These are phyloP conservation scores for Annulohypoxylon truncatum DNA, from an alignment of 2,329 filamentous ascomycete species.

Conservation along the genomic window DNA sequence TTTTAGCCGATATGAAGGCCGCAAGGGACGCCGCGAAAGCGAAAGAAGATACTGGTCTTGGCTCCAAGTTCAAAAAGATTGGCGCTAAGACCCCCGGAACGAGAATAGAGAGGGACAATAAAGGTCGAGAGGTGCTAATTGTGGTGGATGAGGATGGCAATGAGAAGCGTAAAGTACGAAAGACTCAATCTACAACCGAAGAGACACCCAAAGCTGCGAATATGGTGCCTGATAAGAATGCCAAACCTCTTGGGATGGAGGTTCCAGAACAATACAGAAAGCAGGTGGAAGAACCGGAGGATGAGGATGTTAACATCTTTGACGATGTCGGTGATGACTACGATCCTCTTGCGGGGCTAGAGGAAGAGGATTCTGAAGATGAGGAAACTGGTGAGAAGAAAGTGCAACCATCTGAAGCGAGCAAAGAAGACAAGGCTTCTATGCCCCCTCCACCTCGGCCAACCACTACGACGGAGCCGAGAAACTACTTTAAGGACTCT, in stretches of 20 bases:
- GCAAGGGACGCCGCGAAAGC: slow-evolving; percentile 69
- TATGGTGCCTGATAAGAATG: slow-evolving; percentile 65
- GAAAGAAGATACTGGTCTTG: slow-evolving; percentile 62
- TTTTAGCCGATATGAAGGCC: slow-evolving; percentile 74
- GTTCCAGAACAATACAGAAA: slow-evolving; percentile 70
- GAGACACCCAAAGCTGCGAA: slow-evolving; percentile 55
- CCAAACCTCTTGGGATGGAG: slow-evolving; percentile 72
- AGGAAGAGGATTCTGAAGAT: slow-evolving; percentile 54
- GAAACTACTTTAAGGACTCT: slow-evolving; percentile 73
- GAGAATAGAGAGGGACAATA: slow-evolving; percentile 70
- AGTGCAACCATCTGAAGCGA: slow-evolving; percentile 32
- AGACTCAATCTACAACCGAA: slow-evolving; percentile 55
- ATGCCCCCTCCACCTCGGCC: slow-evolving; percentile 63
- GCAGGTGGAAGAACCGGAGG: slow-evolving; percentile 60
- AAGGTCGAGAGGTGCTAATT: slow-evolving; percentile 72
- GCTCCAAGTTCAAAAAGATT: slow-evolving; percentile 73
- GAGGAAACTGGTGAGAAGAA: slow-evolving; percentile 43
- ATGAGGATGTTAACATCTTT: slow-evolving; percentile 73
- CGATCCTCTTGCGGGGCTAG: slow-evolving; percentile 72
- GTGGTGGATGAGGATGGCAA: slow-evolving; percentile 74
- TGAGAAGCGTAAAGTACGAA: slow-evolving; percentile 73
- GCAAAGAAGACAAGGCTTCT: slow-evolving; percentile 42
- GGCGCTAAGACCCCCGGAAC: slow-evolving; percentile 65
- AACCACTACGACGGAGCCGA: slow-evolving; percentile 51
- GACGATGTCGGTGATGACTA: slow-evolving; percentile 75